Percentiles rank a stretch among this genome's conserved stretches.
Conservation (phyloP, 805 yeast species). For the Ogataea minuta region DNA sequence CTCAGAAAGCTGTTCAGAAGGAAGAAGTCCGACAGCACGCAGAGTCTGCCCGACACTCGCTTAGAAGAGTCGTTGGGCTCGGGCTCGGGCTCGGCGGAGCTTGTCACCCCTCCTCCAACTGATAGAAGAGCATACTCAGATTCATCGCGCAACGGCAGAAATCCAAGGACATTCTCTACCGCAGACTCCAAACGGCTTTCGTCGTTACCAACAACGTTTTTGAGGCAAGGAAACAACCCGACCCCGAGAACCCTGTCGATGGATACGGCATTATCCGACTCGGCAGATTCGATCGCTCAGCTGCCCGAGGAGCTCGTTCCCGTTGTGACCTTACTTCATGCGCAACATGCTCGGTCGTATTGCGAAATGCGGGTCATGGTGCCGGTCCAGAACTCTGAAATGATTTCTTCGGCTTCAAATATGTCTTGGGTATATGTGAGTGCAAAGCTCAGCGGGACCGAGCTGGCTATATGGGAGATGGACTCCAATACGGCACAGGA, state of each 20-base stretch:
- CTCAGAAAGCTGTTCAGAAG: conserved; percentile 9
- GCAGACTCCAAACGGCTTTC: conserved; percentile 26
- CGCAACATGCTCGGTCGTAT: conserved; percentile 69
- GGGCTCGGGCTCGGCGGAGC: not conserved
- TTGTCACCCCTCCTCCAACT: not conserved
- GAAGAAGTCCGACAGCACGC: conserved; percentile 7
- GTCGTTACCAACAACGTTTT: conserved; percentile 32
- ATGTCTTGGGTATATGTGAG: conserved; percentile 27
- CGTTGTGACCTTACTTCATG: conserved; percentile 62
- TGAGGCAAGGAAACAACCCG: conserved; percentile 25
- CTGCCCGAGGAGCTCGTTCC: conserved; percentile 70
- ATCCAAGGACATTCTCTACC: conserved; percentile 6
- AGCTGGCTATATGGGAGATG: conserved; percentile 48
- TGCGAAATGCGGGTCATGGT: conserved; percentile 36
- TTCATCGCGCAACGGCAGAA: conserved; percentile 4
- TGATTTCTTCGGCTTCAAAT: conserved; percentile 2
- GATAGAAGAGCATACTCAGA: conserved; percentile 7
- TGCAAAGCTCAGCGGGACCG: conserved; percentile 47
- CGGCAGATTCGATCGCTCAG: conserved; percentile 19
- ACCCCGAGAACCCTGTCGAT: conserved; percentile 20
- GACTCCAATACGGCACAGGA: conserved; percentile 31
- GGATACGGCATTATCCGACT: conserved; percentile 15
- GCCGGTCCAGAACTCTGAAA: conserved; percentile 17
- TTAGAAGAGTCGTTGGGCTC: not conserved
- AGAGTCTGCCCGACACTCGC: conserved; percentile 2